Evolutionary conservation across 345 rosid genomes (phyloP).

Genomic region (Ailanthus altissimus): DNA sequence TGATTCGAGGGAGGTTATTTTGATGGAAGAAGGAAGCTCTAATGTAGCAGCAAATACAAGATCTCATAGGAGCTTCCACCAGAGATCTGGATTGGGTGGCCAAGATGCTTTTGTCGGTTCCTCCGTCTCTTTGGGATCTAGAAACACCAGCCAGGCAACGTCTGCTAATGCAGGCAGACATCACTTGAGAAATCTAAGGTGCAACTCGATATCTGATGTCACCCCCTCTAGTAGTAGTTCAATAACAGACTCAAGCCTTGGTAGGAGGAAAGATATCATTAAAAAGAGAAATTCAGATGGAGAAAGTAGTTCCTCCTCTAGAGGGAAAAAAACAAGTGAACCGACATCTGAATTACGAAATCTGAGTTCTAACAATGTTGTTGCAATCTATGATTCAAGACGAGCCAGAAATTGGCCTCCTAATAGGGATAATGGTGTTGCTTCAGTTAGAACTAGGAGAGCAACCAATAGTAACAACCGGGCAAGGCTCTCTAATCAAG

Average conservation of each 20-base stretch:
- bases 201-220: conserved; percentile 59
- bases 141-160: conserved; percentile 43
- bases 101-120: conserved; percentile 37
- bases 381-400: conserved; percentile 62
- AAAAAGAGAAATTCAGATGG: conserved; percentile 59
- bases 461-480: conserved; percentile 36
- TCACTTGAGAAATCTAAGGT: conserved; percentile 50
- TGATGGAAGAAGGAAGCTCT: conserved; percentile 50
- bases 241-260: conserved; percentile 48
- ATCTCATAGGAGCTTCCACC: conserved; percentile 45
- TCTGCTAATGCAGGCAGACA: conserved; percentile 38
- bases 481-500: conserved; percentile 48
- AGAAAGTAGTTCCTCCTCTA: conserved; percentile 65
- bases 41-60: conserved; percentile 47
- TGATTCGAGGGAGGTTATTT: conserved; percentile 28
- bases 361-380: conserved; percentile 43
- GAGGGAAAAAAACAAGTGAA: conserved; percentile 58
- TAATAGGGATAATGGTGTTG: conserved; percentile 41
- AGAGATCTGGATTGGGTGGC: conserved; percentile 46
- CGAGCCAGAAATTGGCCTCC: conserved; percentile 45
- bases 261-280: conserved; percentile 40
- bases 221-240: conserved; percentile 44
- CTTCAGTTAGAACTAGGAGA: conserved; percentile 59
- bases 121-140: conserved; percentile 39
- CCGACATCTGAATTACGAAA: conserved; percentile 43